Percentiles rank a stretch among this genome's conserved stretches.
phyloP scores from a whole-genome alignment of 768 basidiomycete species.

The Termitomyces titanicus region DNA sequence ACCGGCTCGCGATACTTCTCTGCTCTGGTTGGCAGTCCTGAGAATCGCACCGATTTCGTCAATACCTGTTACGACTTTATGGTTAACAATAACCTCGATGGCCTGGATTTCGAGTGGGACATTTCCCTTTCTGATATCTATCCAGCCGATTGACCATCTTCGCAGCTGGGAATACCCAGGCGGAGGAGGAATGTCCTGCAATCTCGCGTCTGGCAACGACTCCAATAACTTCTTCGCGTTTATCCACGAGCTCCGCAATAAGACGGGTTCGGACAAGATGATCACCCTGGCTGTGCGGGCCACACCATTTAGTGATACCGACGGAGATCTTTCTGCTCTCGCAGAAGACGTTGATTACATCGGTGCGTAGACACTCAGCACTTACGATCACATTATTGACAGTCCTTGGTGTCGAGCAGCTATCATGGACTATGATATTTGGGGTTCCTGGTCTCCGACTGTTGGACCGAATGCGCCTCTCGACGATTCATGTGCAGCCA shows the following conservation, averaged over 20 bases:
- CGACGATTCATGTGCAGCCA: conserved; percentile 58
- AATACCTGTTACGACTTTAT: conserved; percentile 50
- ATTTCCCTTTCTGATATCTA: not conserved
- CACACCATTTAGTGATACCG: conserved; percentile 41
- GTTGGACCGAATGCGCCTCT: conserved; percentile 87
- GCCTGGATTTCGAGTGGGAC: conserved; percentile 53
- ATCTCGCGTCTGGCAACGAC: conserved; percentile 57
- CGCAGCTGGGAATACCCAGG: conserved; percentile 82
- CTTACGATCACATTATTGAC: not conserved
- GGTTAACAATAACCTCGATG: conserved; percentile 48
- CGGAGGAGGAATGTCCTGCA: conserved; percentile 64
- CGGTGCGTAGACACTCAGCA: conserved; percentile 20
- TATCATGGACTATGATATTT: conserved; percentile 64
- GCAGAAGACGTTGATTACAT: conserved; percentile 56
- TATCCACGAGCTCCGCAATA: conserved; percentile 60
- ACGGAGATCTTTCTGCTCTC: conserved; percentile 72
- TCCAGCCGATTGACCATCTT: not conserved
- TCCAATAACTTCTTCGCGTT: conserved; percentile 75
- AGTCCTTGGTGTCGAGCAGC: conserved; percentile 22
- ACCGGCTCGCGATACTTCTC: conserved; percentile 63
- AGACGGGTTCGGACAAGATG: conserved; percentile 48
- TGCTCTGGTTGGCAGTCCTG: conserved; percentile 47
- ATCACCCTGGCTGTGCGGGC: conserved; percentile 47
- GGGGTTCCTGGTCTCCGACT: conserved; percentile 39
- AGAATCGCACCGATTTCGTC: conserved; percentile 63